Base-by-base conservation (phyloP, 352 stramenopile genomes). In the Phytophthora quininea region DNA sequence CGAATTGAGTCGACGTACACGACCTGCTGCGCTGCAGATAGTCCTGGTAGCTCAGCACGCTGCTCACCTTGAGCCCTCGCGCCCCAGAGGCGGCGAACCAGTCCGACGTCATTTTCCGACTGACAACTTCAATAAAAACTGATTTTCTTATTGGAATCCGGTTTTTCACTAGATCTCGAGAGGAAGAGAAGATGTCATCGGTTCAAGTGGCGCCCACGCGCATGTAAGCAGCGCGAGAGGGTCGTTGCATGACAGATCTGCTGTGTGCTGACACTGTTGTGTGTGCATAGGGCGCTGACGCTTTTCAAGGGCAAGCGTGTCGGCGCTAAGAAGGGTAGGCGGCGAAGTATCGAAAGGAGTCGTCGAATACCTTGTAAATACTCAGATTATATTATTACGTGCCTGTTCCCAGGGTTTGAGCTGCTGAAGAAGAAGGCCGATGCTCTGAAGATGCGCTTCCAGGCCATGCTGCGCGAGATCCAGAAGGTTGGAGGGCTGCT, bases 371-470 rank as follows among this genome's bases (percentile, higher is more conserved):
- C 19, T 24, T 24, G 19, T 24, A 24, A 24, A 24, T 24, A 24
- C 19, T 24, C 19, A 24, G 19, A 24, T 24, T 24, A 24, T 24
- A 24, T 24, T 24, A 24, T 24, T 24, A 24, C 19, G 19, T 24
- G 19, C 19, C 19, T 24, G 19, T 24, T 24, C 19, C 19, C 62
- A 93, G 85, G 85, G n/a, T 93, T 88, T 76, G 86, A 95, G 58
- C 59, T 96, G 51, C 71, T 96, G 37, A 96, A 96, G 81, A 99
- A 99, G 86, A 99, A 99, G 81, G 97, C 97, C 2, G 98, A 99
- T 72, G 98, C 98, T 9, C 87, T 99, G 27, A 99, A 99, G 88
- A 97, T 98, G 66, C 82, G 94, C n/a, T 97, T 96, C 72, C 86
- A 95, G 64, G 77, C 83, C 53, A 93, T 96, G 79, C 71, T 97